phyloP scores from a whole-genome alignment of 352 stramenopile species.

The Phytophthora pistaciae region DNA sequence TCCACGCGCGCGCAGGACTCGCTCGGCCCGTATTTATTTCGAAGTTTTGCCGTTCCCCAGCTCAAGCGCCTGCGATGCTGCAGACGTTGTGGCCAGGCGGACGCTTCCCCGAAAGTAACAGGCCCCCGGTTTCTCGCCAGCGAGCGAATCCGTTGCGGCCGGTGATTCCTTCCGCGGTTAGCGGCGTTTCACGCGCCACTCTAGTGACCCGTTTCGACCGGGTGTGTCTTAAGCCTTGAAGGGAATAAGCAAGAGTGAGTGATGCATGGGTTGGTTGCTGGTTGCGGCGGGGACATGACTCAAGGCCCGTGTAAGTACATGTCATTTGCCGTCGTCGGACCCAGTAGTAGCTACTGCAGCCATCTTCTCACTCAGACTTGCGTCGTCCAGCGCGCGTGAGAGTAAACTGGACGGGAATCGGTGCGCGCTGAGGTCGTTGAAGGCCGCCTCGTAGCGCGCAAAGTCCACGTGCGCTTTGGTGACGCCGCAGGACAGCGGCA shows the following conservation, averaged over 20 bases:
- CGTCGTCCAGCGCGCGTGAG: conserved; percentile 21
- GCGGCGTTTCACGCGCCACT: conserved; percentile 43
- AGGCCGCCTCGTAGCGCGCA: conserved; percentile 72
- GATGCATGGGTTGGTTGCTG: not conserved
- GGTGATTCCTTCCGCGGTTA: conserved; percentile 38
- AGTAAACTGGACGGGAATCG: conserved; percentile 26
- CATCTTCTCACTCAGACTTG: conserved; percentile 27
- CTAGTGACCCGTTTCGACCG: conserved; percentile 5
- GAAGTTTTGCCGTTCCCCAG: not conserved
- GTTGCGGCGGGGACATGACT: not conserved
- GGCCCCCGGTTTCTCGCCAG: conserved; percentile 19
- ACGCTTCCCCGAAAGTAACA: conserved; percentile 18
- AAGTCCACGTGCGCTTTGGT: conserved; percentile 64
- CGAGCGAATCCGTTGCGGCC: conserved; percentile 21
- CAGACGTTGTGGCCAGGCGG: conserved; percentile 19
- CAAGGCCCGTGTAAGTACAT: not conserved
- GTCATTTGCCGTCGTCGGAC: conserved; percentile 9
- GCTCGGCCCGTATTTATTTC: conserved; percentile 1
- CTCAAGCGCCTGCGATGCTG: conserved; percentile 21
- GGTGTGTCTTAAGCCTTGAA: not conserved
- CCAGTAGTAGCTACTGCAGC: conserved; percentile 13
- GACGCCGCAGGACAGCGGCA: conserved; percentile 48
- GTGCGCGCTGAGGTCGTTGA: conserved; percentile 71
- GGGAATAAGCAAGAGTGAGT: conserved; percentile 18
- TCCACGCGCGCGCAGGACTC: not conserved